phyloP scores from a whole-genome alignment of 192 early-diverging fungal genomes.

The Coemansia sp. region DNA sequence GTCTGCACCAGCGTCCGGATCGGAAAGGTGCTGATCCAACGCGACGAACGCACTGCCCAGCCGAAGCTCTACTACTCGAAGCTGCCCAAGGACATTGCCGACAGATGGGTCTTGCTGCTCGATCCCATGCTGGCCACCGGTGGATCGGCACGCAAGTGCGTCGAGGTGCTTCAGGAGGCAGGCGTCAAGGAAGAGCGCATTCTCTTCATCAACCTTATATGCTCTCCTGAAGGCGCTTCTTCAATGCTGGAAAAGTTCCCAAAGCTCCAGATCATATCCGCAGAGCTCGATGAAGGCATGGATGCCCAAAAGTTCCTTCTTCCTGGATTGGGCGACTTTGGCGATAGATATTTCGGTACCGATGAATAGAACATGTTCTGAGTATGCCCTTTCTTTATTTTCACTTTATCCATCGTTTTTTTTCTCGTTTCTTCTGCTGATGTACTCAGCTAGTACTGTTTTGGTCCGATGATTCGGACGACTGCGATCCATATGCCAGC shows the following conservation, averaged over 20 bases:
- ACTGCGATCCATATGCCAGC: conserved; percentile 4
- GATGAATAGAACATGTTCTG: conserved; percentile 44
- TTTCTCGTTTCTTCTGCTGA: neutral
- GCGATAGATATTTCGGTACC: conserved; percentile 87
- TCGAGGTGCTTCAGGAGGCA: conserved; percentile 82
- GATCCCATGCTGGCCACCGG: conserved; percentile 98
- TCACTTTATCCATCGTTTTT: neutral
- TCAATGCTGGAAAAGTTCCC: conserved; percentile 72
- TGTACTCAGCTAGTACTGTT: neutral
- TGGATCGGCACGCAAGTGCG: conserved; percentile 90
- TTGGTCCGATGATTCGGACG: conserved; percentile 7
- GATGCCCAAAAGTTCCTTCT: conserved; percentile 85
- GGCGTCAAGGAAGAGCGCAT: conserved; percentile 85
- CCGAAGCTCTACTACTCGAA: conserved; percentile 94
- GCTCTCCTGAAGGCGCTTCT: conserved; percentile 80
- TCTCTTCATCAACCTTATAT: conserved; percentile 90
- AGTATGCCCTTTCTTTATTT: neutral
- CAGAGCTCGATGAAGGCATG: conserved; percentile 80
- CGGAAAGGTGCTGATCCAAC: conserved; percentile 94
- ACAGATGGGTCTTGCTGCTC: conserved; percentile 81
- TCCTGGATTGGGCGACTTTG: conserved; percentile 92
- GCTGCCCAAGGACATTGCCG: conserved; percentile 82
- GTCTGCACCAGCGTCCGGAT: conserved; percentile 88
- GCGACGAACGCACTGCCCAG: conserved; percentile 90
- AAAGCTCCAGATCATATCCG: conserved; percentile 84